Base-by-base conservation (phyloP, 2,329 filamentous ascomycete genomes). In the Exophiala alcalophila region DNA sequence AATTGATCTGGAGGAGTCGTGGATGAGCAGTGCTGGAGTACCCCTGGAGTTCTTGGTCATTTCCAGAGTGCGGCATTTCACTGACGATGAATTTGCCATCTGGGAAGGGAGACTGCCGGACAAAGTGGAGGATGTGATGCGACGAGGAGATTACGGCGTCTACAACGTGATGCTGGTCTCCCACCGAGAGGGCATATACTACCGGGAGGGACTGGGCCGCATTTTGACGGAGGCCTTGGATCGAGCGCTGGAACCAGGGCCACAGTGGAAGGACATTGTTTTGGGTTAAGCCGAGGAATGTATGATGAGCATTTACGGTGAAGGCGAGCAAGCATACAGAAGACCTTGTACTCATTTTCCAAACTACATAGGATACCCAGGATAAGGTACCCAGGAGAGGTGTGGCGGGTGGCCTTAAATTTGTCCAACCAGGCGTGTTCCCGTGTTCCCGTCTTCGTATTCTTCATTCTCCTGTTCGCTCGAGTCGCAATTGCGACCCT, bases 151-250 rank as follows among this genome's bases (percentile, higher is more conserved):
- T 35, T 57, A 57, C 31, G 54, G 54, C 18, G 54, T 55, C 42
- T 57, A 53, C 28, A 54, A 52, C 39, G 50, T 57, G 26, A 41
- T 57, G 40, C 34, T 57, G 40, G 52, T 57, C 19, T 49, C 47
- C 19, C 27, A 48, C 23, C 30, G 36, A 18, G 47, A 49, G 20
- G 54, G 52, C 10, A 44, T 55, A 14, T 55, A 55, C 26, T 51
- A 50, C 33, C 43, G 54, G 16, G 54, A 55, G 40, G 54, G 52
- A 6, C 28, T 57, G 36, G 54, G 54, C 19, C 46, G 54, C 20
- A 50, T 57, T 37, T 43, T 57, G 40, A 46, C 43, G 9, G 48
- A 44, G 10, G 38, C 42, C 7, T 26, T 57, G 42, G 20, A 41
- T 16, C 49, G 50, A 15, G 48, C 52, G 2, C 15, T 51, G 14